phyloP scores from a whole-genome alignment of 495 filamentous ascomycete species.

The Polyplosphaeria fusca region DNA sequence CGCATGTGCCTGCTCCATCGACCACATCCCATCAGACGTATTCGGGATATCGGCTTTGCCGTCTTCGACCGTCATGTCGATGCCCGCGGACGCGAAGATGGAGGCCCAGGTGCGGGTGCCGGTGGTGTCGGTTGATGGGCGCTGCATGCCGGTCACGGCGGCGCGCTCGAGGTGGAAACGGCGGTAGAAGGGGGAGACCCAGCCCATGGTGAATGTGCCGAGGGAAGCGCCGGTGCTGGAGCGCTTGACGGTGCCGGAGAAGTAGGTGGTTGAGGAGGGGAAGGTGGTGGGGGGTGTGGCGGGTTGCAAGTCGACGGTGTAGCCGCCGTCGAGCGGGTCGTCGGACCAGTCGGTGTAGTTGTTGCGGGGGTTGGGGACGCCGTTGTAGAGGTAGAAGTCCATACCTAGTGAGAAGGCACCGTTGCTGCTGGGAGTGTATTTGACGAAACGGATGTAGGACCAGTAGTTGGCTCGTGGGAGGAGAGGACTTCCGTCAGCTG shows the following conservation, averaged over 20 bases:
- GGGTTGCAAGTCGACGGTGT: not conserved
- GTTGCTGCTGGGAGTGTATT: not conserved
- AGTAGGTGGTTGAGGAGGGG: slow-evolving; percentile 4
- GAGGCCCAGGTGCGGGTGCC: slow-evolving; percentile 9
- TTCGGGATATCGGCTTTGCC: slow-evolving; percentile 10
- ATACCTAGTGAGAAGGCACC: slow-evolving; percentile 1
- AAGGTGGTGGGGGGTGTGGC: slow-evolving; percentile 1
- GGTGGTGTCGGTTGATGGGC: not conserved
- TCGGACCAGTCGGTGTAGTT: slow-evolving; percentile 6
- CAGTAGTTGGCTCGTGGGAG: slow-evolving; percentile 15
- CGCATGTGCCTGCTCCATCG: slow-evolving; percentile 8
- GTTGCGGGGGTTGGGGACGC: not conserved
- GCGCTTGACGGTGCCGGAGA: slow-evolving; percentile 1
- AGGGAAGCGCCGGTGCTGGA: not conserved
- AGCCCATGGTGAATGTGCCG: slow-evolving; percentile 10
- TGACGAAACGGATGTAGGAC: slow-evolving; percentile 5
- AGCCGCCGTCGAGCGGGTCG: not conserved
- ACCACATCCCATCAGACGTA: not conserved
- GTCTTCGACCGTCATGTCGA: not conserved
- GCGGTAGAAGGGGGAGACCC: slow-evolving; percentile 1
- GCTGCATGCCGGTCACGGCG: not conserved
- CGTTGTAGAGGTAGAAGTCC: slow-evolving; percentile 6
- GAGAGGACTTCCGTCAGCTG: slow-evolving; percentile 11
- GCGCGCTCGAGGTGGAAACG: slow-evolving; percentile 6
- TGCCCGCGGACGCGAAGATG: slow-evolving; percentile 3